Conservation (phyloP, 2,329 filamentous ascomycete genomes). For the Venturiaceae sp. region DNA sequence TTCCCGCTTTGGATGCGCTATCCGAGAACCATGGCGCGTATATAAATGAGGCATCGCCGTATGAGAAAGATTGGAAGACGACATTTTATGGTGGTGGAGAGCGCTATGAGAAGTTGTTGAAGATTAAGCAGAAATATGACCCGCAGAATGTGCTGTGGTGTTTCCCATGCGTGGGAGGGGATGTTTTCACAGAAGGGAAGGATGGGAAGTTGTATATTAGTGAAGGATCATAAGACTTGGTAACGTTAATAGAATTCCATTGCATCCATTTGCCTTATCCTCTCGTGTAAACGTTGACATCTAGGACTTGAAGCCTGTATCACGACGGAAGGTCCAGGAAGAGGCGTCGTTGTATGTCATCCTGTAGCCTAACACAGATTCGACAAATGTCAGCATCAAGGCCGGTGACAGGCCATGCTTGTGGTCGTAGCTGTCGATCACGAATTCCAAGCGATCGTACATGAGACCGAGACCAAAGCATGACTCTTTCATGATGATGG, state of each 20-base stretch:
- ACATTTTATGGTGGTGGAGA: constrained; percentile 8
- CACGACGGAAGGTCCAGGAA: background rate
- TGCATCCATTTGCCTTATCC: background rate
- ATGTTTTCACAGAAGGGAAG: background rate
- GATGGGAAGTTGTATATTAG: constrained; percentile 3
- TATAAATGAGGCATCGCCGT: constrained; percentile 6
- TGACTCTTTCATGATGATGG: constrained; percentile 33
- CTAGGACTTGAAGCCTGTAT: background rate
- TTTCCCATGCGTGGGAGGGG: constrained; percentile 4
- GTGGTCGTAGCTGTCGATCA: constrained; percentile 22
- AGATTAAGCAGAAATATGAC: constrained; percentile 8
- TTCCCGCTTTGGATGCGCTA: background rate
- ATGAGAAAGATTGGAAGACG: constrained; percentile 6
- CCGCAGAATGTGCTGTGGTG: constrained; percentile 8
- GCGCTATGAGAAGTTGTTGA: constrained; percentile 7
- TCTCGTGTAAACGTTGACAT: too few species aligned
- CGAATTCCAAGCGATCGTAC: constrained; percentile 35
- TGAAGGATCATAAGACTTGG: background rate
- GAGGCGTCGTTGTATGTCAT: constrained; percentile 7
- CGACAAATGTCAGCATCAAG: constrained; percentile 36
- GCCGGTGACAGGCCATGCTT: constrained; percentile 30
- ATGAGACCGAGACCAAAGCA: constrained; percentile 35
- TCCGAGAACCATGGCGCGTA: constrained; percentile 6
- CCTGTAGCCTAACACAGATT: constrained; percentile 38
- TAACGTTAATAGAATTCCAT: background rate